Base-by-base conservation (phyloP, 176 grass and related monocot genomes). In the Hyparrhenia diplandra region DNA sequence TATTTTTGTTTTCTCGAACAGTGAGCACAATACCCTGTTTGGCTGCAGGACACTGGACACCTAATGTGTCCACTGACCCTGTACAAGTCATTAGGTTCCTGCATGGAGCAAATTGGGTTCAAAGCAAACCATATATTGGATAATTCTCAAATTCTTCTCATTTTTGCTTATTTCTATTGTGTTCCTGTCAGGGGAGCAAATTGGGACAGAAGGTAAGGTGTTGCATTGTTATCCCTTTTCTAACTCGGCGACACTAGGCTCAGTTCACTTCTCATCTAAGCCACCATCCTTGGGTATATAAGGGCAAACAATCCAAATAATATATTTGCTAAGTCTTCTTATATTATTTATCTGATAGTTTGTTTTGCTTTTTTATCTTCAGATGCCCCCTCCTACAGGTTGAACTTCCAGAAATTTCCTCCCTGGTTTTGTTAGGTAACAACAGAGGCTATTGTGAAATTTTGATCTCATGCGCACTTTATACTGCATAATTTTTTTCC, bases 151-250 rank as follows among this genome's bases (percentile, higher is more conserved):
- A 2, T 79, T 77, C 73, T 83, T 67, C 4, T 31, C 13, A 76
- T n/a, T 76, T 27, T 80, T 84, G 34, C 64, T 80, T 20, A 18
- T 40, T 67, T 76, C 24, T 74, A 30, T 80, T 78, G 80, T 72
- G 81, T 75, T 65, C 75, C n/a, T 83, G 16, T 40, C 74, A 98
- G n/a, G 95, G 95, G 92, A 71, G 90, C 82, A 54, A 88, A 88
- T 69, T 98, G 95, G 95, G 92, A 95, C 95, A 61, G 90, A 98
- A 89, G 95, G 92, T 7, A n/a, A n/a, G 90, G 35, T 82, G 81
- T 84, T 73, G 89, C 88, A 73, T 68, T 98, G 46, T 84, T 98
- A 57, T 93, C n/a, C 92, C 23, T 98, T 98, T 84, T 94, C 92
- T 74, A 85, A 91, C 51, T n/a, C 95, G 16, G 87, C 82, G 12